Conservation (phyloP, 305 asterid genomes). For the Caryopteris hybrid region DNA sequence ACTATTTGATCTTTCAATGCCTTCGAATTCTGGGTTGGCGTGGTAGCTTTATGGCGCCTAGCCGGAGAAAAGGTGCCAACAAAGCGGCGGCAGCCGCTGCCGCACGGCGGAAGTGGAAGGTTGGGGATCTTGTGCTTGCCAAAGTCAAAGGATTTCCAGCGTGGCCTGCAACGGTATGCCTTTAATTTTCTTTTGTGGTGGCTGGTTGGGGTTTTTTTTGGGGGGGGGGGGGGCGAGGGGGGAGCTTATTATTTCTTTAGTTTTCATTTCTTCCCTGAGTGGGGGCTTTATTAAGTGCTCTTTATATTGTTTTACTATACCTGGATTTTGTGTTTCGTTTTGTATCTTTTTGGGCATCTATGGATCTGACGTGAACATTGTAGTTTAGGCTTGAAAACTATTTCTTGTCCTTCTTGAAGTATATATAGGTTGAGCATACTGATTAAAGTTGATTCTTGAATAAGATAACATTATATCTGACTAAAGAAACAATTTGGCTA, state of each 20-base stretch:
- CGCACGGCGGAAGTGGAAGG: conserved; percentile 74
- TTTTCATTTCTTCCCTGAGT: background rate
- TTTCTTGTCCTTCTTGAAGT: conserved; percentile 5
- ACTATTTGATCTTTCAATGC: conserved; percentile 53
- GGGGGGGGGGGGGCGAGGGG: too few species aligned
- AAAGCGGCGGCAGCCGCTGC: conserved; percentile 73
- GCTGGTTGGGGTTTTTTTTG: background rate
- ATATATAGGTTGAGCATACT: background rate
- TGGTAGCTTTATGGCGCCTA: conserved; percentile 70
- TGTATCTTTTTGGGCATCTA: background rate
- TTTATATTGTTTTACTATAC: conserved; percentile 3
- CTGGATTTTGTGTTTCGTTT: background rate
- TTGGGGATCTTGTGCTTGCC: conserved; percentile 97
- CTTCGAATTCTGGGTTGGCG: conserved; percentile 19
- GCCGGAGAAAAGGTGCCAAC: conserved; percentile 63
- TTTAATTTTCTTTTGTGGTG: background rate
- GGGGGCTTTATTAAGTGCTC: background rate
- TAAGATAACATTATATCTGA: background rate
- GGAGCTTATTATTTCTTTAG: background rate
- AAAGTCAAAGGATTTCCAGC: conserved; percentile 97
- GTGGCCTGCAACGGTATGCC: conserved; percentile 92
- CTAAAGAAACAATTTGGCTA: background rate
- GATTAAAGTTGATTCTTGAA: background rate
- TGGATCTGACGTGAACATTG: conserved; percentile 24
- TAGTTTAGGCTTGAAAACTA: background rate